phyloP scores from a whole-genome alignment of 139 green algal genomes.

The Chlorella sp. region DNA sequence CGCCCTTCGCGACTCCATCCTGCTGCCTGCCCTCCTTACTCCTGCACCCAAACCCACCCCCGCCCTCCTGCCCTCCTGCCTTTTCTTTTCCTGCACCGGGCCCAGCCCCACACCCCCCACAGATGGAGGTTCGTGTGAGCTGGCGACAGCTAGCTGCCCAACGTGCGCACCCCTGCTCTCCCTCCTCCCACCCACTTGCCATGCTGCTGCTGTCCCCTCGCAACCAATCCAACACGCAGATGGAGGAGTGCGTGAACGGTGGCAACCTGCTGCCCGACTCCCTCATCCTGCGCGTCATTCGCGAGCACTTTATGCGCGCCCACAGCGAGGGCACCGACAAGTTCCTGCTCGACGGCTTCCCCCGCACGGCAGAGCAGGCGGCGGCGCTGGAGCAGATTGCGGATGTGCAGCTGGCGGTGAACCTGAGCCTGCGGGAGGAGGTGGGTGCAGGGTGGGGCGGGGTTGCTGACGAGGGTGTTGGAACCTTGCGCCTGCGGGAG shows the following conservation, averaged over 20 bases:
- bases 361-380: slow-evolving; percentile 79
- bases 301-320: slow-evolving; percentile 10
- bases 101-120: too few species aligned
- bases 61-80: too few species aligned
- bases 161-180: background rate
- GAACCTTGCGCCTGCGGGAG: slow-evolving; percentile 78
- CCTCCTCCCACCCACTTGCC: background rate
- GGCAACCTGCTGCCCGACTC: slow-evolving; percentile 91
- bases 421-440: slow-evolving; percentile 90
- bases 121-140: too few species aligned
- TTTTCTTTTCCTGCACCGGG: too few species aligned
- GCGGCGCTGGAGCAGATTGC: slow-evolving; percentile 68
- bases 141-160: background rate
- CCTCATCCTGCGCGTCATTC: slow-evolving; percentile 80
- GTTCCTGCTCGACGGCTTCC: slow-evolving; percentile 97
- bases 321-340: slow-evolving; percentile 65
- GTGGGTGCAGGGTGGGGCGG: slow-evolving; percentile 5
- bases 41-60: too few species aligned
- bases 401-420: slow-evolving; percentile 85
- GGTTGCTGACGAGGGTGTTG: too few species aligned
- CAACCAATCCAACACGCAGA: background rate
- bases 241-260: slow-evolving; percentile 32
- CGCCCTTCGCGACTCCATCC: too few species aligned
- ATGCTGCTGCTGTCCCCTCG: background rate
- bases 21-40: too few species aligned